A percentile compares a stretch with the other conserved stretches of the same genome.
Conservation (phyloP, 352 stramenopile genomes). For the Blastocystis sp. region DNA sequence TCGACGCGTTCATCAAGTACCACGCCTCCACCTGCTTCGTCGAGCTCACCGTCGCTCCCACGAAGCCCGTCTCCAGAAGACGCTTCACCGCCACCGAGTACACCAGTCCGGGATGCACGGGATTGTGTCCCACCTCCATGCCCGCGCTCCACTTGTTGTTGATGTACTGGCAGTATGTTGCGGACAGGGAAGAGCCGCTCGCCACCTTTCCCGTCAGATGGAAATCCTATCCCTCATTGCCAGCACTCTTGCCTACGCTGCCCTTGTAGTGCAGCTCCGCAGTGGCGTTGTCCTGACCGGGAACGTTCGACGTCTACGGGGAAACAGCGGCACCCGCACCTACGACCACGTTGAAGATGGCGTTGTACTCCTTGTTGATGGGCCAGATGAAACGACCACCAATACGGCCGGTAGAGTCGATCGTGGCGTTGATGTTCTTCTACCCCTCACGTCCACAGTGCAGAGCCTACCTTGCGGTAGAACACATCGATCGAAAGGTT, state of each 20-base stretch:
- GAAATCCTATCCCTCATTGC: constrained; percentile 7
- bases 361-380: constrained; percentile 18
- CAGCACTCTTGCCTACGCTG: neutral
- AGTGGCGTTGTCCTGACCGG: constrained; percentile 1
- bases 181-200: neutral
- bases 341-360: constrained; percentile 18
- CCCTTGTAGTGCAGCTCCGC: constrained; percentile 39
- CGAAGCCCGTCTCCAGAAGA: neutral
- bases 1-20: constrained; percentile 36
- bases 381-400: constrained; percentile 32
- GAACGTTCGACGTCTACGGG: constrained; percentile 16
- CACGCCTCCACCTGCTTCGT: constrained; percentile 28
- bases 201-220: constrained; percentile 15
- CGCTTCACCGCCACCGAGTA: constrained; percentile 1
- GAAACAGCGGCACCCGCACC: neutral
- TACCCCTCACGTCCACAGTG: neutral
- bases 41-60: neutral
- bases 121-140: constrained; percentile 35
- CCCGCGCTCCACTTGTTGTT: constrained; percentile 20
- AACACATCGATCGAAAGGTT: constrained; percentile 55
- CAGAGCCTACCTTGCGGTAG: neutral
- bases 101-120: neutral
- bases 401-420: constrained; percentile 34
- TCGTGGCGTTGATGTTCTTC: constrained; percentile 57
- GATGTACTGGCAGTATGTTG: constrained; percentile 35